Evolutionary conservation across 2,329 filamentous ascomycete genomes (phyloP).

Genomic region (Xylaria polymorpha): DNA sequence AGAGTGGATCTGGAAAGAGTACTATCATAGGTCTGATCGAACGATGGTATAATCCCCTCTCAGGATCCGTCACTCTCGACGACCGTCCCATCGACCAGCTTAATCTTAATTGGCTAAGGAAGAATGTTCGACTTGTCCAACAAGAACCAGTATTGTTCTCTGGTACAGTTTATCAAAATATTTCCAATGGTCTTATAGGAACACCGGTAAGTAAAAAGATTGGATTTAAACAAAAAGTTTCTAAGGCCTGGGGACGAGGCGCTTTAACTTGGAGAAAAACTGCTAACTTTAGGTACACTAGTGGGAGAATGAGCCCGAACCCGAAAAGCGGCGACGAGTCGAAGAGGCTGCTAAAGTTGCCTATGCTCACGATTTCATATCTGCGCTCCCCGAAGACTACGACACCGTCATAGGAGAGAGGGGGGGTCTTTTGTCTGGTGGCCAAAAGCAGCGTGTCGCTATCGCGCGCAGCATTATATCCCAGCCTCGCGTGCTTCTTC

Average conservation of each 20-base stretch:
- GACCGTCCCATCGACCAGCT: background rate
- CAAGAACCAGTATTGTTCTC: background rate
- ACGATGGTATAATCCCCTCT: conserved; percentile 67
- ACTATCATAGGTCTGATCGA: conserved; percentile 76
- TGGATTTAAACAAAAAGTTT: no score
- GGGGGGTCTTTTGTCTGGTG: conserved; percentile 71
- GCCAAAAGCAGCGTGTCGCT: conserved; percentile 59
- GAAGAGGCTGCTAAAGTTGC: background rate
- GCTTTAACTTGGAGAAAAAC: background rate
- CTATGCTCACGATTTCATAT: conserved; percentile 63
- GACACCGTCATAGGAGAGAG: conserved; percentile 72
- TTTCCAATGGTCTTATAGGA: background rate
- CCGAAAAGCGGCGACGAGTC: background rate
- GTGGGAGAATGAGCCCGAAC: background rate
- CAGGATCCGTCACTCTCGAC: background rate
- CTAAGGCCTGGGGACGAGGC: no score
- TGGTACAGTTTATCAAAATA: background rate
- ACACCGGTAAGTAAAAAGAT: background rate
- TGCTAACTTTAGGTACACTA: background rate
- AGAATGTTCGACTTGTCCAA: background rate
- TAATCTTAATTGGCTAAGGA: background rate
- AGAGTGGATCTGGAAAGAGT: conserved; percentile 76
- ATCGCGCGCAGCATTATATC: background rate
- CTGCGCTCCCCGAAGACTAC: conserved; percentile 68
- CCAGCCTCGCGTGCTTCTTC: background rate